Conservation (phyloP, 352 stramenopile genomes). For the Pythium plurisporium region DNA sequence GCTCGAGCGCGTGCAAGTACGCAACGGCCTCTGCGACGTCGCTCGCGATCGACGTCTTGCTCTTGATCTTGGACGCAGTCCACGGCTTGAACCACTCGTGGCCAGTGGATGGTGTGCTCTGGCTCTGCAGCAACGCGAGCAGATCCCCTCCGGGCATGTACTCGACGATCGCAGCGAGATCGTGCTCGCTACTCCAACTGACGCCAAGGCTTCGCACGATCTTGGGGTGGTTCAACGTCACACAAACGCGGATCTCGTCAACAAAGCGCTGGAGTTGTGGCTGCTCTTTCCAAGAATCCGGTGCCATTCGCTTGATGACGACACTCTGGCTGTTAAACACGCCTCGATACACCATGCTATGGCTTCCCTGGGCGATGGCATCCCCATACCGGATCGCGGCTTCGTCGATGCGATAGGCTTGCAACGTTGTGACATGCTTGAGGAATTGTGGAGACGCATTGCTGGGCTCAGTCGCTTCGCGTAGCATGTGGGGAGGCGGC, state of each 20-base stretch:
- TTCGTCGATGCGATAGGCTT: slow-evolving; percentile 1
- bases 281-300: slow-evolving; percentile 15
- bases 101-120: not conserved
- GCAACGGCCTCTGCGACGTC: slow-evolving; percentile 12
- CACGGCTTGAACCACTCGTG: not conserved
- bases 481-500: no score
- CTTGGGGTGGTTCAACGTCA: slow-evolving; percentile 26
- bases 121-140: not conserved
- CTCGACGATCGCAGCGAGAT: slow-evolving; percentile 25
- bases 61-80: not conserved
- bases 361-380: not conserved
- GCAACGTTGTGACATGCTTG: not conserved
- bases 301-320: slow-evolving; percentile 7
- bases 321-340: not conserved
- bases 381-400: not conserved
- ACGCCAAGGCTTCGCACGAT: slow-evolving; percentile 24
- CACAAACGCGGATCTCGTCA: slow-evolving; percentile 28
- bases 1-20: slow-evolving; percentile 15
- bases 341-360: not conserved
- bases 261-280: slow-evolving; percentile 19
- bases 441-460: not conserved
- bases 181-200: slow-evolving; percentile 24
- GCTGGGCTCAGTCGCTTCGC: not conserved
- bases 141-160: slow-evolving; percentile 25
- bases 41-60: slow-evolving; percentile 4